These are phyloP conservation scores for Hypoxylon sp. DNA, from an alignment of 2,329 filamentous ascomycete species.

Conservation along the genomic window DNA sequence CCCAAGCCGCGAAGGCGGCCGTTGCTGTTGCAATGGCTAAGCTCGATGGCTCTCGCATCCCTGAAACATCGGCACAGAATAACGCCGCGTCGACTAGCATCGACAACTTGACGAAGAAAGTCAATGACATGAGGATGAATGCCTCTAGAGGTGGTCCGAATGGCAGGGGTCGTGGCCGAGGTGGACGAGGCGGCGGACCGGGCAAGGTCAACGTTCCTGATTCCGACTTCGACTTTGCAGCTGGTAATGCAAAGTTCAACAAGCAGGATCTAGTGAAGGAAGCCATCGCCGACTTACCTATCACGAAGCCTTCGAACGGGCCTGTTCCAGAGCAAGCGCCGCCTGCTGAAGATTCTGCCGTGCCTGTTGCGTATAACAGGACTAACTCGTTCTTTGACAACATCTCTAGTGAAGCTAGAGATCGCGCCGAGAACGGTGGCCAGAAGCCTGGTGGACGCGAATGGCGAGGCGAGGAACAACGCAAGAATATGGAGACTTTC, in stretches of 20 bases:
- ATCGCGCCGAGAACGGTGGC: constrained; percentile 77
- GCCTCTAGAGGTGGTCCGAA: constrained; percentile 59
- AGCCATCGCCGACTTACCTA: constrained; percentile 80
- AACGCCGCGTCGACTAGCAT: constrained; percentile 55
- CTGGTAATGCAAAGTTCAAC: constrained; percentile 87
- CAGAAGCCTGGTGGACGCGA: constrained; percentile 80
- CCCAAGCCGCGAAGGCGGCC: constrained; percentile 76
- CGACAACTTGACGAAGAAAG: constrained; percentile 77
- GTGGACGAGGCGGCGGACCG: constrained; percentile 53
- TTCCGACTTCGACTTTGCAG: constrained; percentile 91
- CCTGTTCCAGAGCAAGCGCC: constrained; percentile 49
- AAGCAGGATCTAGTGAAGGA: constrained; percentile 88
- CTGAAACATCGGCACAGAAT: constrained; percentile 47
- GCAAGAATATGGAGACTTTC: constrained; percentile 97
- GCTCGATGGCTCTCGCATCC: constrained; percentile 55
- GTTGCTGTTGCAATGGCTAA: constrained; percentile 85
- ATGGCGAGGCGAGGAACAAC: constrained; percentile 91
- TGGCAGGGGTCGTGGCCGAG: constrained; percentile 56
- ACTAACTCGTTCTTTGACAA: constrained; percentile 95
- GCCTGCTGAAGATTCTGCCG: constrained; percentile 44
- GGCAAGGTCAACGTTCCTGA: constrained; percentile 87
- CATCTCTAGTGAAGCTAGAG: constrained; percentile 92
- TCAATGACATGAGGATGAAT: constrained; percentile 78
- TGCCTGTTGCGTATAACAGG: constrained; percentile 79
- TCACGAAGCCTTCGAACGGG: constrained; percentile 59